phyloP scores from a whole-genome alignment of 164 flowering plant genomes.

The Liriodendron chinense region DNA sequence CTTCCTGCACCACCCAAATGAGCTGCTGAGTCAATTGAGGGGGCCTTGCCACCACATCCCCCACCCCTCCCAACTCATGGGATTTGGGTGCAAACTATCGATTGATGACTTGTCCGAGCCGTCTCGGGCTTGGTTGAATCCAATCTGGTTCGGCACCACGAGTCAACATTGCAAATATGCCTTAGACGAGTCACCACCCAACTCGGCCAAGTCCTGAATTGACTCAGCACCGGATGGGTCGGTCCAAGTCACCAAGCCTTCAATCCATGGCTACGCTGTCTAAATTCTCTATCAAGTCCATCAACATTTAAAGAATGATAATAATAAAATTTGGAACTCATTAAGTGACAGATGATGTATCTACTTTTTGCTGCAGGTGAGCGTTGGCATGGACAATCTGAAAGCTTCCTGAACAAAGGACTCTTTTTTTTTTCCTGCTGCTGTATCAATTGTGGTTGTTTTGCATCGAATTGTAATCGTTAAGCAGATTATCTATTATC shows the following conservation, averaged over 20 bases:
- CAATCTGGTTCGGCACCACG: not conserved
- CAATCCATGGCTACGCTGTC: not conserved
- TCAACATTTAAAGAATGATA: too few species aligned
- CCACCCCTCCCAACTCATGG: too few species aligned
- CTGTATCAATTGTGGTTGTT: not conserved
- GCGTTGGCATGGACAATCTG: slow-evolving; percentile 47
- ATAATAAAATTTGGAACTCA: not conserved
- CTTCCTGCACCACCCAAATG: too few species aligned
- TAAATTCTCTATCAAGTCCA: not conserved
- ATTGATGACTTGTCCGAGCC: too few species aligned
- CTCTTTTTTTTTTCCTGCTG: not conserved
- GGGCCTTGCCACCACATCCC: too few species aligned
- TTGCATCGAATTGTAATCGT: not conserved
- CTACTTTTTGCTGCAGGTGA: slow-evolving; percentile 32
- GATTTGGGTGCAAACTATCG: too few species aligned
- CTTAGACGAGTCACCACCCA: not conserved
- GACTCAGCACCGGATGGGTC: not conserved
- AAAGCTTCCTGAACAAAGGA: slow-evolving; percentile 30
- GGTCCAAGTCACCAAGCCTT: not conserved
- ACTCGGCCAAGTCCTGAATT: not conserved
- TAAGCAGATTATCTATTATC: too few species aligned
- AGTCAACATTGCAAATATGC: not conserved
- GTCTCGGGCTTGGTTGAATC: too few species aligned
- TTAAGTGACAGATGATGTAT: not conserved
- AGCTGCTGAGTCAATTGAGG: too few species aligned